phyloP scores from a whole-genome alignment of 345 rosid species.

The Dipteronia sinensis region DNA sequence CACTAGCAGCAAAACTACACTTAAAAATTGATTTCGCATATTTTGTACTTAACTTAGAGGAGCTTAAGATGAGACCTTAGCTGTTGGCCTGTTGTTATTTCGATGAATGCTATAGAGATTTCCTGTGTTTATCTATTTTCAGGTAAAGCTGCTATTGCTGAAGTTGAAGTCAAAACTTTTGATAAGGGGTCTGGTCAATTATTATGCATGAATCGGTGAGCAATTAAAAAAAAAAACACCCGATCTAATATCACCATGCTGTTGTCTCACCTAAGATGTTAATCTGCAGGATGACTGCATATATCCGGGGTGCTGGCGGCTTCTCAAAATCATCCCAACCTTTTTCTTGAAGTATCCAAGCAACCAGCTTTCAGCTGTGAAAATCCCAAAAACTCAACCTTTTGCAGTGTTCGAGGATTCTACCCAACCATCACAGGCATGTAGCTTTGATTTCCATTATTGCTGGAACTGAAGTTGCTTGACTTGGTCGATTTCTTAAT shows the following conservation, averaged over 20 bases:
- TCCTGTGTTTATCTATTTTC: constrained; percentile 19
- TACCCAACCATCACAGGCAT: constrained; percentile 83
- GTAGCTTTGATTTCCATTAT: constrained; percentile 23
- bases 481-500: not conserved
- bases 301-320: constrained; percentile 86
- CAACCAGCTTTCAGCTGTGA: constrained; percentile 56
- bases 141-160: constrained; percentile 92
- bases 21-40: not conserved
- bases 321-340: constrained; percentile 74
- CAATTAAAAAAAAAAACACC: constrained; percentile 19
- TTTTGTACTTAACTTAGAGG: not conserved
- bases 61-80: not conserved
- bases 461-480: constrained; percentile 13
- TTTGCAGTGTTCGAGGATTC: constrained; percentile 61
- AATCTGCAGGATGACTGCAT: constrained; percentile 56
- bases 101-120: not conserved
- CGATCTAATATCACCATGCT: constrained; percentile 9
- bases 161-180: constrained; percentile 71
- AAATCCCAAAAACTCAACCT: constrained; percentile 68
- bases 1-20: not conserved
- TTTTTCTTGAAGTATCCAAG: constrained; percentile 74
- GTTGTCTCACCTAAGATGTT: constrained; percentile 19
- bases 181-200: constrained; percentile 67
- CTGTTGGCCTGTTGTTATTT: not conserved
- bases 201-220: constrained; percentile 76